Evolutionary conservation across 345 rosid genomes (phyloP).

Genomic region (Tarenaya hassleriana): DNA sequence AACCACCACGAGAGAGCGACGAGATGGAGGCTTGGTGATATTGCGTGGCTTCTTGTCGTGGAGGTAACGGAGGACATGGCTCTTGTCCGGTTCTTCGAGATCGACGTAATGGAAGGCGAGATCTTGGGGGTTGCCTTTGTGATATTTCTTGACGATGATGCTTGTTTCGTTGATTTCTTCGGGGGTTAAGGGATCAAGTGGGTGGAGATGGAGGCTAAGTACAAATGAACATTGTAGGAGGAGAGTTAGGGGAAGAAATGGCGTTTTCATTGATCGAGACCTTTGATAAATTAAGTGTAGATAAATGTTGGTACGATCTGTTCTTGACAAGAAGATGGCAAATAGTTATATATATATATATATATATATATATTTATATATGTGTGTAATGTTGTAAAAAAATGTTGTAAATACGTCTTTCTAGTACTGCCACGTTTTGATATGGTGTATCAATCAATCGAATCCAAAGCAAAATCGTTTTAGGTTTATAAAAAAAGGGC

Average conservation of each 20-base stretch:
- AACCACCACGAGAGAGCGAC: constrained; percentile 50
- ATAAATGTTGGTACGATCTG: constrained; percentile 14
- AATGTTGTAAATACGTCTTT: too few relatives aligned
- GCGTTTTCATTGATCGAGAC: constrained; percentile 30
- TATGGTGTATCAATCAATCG: too few relatives aligned
- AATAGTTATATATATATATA: constrained; percentile 14
- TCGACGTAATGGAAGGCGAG: constrained; percentile 58
- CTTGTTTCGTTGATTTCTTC: constrained; percentile 49
- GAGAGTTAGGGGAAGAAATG: constrained; percentile 27
- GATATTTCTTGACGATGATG: constrained; percentile 37
- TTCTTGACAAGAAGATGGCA: constrained; percentile 17
- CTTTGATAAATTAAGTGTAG: constrained; percentile 10
- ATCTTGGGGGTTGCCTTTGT: constrained; percentile 32
- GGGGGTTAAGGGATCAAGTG: constrained; percentile 57
- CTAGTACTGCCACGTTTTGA: too few relatives aligned
- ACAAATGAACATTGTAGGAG: constrained; percentile 25
- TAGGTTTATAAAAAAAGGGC: too few relatives aligned
- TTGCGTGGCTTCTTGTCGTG: constrained; percentile 7
- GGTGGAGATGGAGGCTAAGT: constrained; percentile 39
- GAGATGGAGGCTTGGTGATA: constrained; percentile 34
- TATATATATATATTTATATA: too few relatives aligned
- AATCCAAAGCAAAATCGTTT: too few relatives aligned
- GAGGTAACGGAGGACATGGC: constrained; percentile 49
- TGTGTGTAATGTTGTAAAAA: too few relatives aligned
- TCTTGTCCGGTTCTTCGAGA: constrained; percentile 68